Evolutionary conservation across 2,329 filamentous ascomycete species (phyloP).

Genomic region (Aspergillus hortae): DNA sequence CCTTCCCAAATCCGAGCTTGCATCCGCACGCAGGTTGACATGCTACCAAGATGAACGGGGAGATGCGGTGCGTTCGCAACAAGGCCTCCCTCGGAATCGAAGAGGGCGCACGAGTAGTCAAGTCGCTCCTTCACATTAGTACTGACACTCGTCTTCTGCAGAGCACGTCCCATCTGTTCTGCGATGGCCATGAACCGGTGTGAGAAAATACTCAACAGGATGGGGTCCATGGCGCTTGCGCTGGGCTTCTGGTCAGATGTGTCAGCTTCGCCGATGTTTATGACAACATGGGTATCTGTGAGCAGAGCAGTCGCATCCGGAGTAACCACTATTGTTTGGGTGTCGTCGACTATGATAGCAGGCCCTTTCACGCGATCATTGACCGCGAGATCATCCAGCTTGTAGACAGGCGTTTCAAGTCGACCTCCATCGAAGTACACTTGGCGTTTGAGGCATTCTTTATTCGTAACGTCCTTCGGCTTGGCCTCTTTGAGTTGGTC

Average conservation of each 20-base stretch:
- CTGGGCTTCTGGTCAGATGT: slow-evolving; percentile 26
- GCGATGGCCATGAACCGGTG: slow-evolving; percentile 84
- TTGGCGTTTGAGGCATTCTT: slow-evolving; percentile 25
- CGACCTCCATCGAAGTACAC: slow-evolving; percentile 19
- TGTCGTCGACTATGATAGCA: slow-evolving; percentile 37
- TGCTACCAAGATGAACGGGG: slow-evolving; percentile 73
- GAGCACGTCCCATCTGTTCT: slow-evolving; percentile 75
- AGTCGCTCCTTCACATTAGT: slow-evolving; percentile 78
- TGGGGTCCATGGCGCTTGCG: slow-evolving; percentile 63
- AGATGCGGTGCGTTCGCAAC: slow-evolving; percentile 68
- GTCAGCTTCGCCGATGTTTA: slow-evolving; percentile 1
- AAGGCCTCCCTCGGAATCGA: slow-evolving; percentile 68
- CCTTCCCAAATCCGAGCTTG: slow-evolving; percentile 73
- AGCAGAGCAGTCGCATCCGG: slow-evolving; percentile 37
- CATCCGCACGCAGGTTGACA: slow-evolving; percentile 73
- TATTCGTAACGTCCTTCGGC: not conserved
- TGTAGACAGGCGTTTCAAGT: slow-evolving; percentile 21
- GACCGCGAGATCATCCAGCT: slow-evolving; percentile 18
- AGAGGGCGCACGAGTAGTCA: slow-evolving; percentile 77
- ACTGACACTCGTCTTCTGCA: slow-evolving; percentile 74
- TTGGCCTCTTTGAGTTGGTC: not conserved
- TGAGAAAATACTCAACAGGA: slow-evolving; percentile 73
- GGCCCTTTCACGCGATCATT: slow-evolving; percentile 24
- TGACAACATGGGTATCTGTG: slow-evolving; percentile 37
- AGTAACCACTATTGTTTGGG: slow-evolving; percentile 45